A percentile compares a stretch with the other conserved stretches of the same genome.
Conservation (phyloP, 129 eudicot genomes). For the Helichrysum umbraculigerum region DNA sequence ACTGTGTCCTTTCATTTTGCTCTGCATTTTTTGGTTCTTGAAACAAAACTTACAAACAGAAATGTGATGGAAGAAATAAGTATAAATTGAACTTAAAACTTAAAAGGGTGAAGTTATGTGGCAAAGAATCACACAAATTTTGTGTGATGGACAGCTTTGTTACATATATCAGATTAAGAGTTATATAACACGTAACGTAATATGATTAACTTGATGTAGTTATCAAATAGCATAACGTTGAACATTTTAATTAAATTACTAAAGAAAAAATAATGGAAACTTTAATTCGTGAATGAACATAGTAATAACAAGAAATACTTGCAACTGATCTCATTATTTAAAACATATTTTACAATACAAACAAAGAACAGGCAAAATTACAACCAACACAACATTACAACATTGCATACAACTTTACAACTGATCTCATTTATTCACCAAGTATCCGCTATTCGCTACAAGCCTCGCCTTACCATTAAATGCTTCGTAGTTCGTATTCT, state of each 20-base stretch:
- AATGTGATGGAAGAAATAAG: neutral
- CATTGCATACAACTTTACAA: neutral
- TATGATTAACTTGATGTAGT: neutral
- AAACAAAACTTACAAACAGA: neutral
- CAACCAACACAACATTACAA: slow-evolving; percentile 22
- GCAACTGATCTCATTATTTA: neutral
- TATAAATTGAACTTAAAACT: neutral
- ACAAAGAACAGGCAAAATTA: neutral
- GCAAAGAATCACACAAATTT: slow-evolving; percentile 12
- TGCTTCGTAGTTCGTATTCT: neutral
- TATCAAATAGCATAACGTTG: neutral
- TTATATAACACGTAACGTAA: slow-evolving; percentile 14
- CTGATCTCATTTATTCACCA: neutral
- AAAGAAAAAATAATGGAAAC: neutral
- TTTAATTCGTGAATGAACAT: neutral
- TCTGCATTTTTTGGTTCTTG: neutral
- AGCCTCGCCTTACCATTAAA: neutral
- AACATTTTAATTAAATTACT: neutral
- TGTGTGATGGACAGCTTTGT: slow-evolving; percentile 18
- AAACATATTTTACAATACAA: neutral
- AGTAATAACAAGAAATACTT: neutral
- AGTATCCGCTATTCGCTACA: neutral
- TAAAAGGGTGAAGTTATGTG: neutral
- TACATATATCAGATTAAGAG: neutral
- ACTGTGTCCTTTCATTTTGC: neutral